Base-by-base conservation (phyloP, 257 asterid genomes). In the Thymus quinquecostatus region DNA sequence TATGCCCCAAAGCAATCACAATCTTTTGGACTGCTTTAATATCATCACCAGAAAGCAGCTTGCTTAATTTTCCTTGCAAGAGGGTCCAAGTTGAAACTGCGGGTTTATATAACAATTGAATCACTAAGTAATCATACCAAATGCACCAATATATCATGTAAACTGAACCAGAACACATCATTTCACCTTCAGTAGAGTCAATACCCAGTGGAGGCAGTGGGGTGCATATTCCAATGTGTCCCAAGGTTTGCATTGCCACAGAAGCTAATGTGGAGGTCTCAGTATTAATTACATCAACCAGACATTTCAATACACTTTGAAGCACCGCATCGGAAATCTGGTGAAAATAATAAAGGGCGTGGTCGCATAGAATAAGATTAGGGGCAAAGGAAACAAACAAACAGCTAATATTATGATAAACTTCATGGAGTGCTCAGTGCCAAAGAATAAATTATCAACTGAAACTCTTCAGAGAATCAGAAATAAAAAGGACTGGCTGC, bases 1-100 rank as follows among this genome's bases (percentile, higher is more conserved):
- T 80, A 80, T 95, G 99, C 58, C 99, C 99, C 89, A 95, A 57
- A 21, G 98, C 90, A 75, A 95, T 84, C 69, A 88, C 88, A 82
- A 78, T 86, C 69, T 77, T 84, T 78, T 94, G 99, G 79, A 91
- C 83, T 48, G 97, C 92, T 86, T 89, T 94, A 70, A 85, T 87
- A 75, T 94, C 99, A 77, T 94, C 98, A 82, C 88, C 76, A 69
- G 87, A 67, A 58, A 94, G 96, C 67, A 91, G 86, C 87, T 94
- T 94, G 78, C 75, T 79, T 59, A 94, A 74, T 78, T 82, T 86
- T 74, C 82, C 90, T 68, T 72, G 87, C 79, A 89, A 79, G 59
- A 84, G 45, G 29, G 77, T 82, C 93, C 91, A 86, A 73, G 85
- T 77, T 68, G 88, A 66, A 71, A 73, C 99, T 89, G 93, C 88